These are phyloP conservation scores for Trichoderma gracile DNA, from an alignment of 2,329 filamentous ascomycete species.

Conservation along the genomic window DNA sequence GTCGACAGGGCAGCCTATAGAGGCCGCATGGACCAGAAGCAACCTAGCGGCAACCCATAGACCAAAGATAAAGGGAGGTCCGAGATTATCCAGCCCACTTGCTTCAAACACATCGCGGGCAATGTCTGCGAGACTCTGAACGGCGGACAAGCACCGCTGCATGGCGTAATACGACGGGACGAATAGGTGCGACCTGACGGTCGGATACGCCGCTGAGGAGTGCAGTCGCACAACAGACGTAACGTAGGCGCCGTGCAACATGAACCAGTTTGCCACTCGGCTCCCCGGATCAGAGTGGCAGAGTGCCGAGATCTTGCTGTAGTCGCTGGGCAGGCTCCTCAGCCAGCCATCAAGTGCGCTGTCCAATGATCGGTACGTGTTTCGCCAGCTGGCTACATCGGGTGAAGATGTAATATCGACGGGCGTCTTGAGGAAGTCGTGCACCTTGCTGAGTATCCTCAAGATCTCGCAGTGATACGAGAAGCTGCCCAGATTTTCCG, in stretches of 20 bases:
- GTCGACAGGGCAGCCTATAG: conserved; percentile 41
- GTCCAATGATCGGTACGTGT: conserved; percentile 45
- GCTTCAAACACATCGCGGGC: conserved; percentile 47
- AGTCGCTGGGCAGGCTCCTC: conserved; percentile 47
- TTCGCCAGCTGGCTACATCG: conserved; percentile 45
- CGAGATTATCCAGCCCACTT: conserved; percentile 45
- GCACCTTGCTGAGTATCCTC: conserved; percentile 45
- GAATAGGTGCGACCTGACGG: conserved; percentile 44
- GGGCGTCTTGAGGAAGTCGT: conserved; percentile 45
- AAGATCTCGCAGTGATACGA: conserved; percentile 50
- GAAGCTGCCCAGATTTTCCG: conserved; percentile 48
- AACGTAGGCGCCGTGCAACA: conserved; percentile 49
- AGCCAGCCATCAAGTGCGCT: conserved; percentile 45
- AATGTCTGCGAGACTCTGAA: conserved; percentile 47
- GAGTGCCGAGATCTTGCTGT: conserved; percentile 47
- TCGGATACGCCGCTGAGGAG: conserved; percentile 47
- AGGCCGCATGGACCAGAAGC: conserved; percentile 45
- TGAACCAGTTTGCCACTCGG: conserved; percentile 50
- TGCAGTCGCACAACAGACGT: conserved; percentile 48
- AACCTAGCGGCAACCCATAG: conserved; percentile 47
- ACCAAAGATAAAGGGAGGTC: conserved; percentile 48
- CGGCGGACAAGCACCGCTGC: conserved; percentile 47
- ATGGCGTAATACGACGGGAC: conserved; percentile 48
- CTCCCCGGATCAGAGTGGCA: conserved; percentile 49
- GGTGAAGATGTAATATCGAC: conserved; percentile 43